phyloP scores from a whole-genome alignment of 140 eudicot genomes.

The Ambrosia hybrid region DNA sequence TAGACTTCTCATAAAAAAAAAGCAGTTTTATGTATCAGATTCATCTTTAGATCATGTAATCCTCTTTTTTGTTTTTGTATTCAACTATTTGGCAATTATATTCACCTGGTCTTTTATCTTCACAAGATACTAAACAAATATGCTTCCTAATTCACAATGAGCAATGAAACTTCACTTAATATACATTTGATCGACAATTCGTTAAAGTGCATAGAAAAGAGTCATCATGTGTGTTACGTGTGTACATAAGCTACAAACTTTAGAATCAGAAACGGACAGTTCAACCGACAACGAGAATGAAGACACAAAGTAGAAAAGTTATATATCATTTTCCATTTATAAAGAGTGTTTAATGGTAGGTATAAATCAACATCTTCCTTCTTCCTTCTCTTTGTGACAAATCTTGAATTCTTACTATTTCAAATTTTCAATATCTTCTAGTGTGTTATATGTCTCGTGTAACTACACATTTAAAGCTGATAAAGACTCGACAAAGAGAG shows the following conservation, averaged over 20 bases:
- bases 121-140: background rate
- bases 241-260: background rate
- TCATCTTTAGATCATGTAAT: slow-evolving; percentile 24
- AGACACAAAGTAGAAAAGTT: slow-evolving; percentile 2
- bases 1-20: slow-evolving; percentile 21
- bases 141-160: background rate
- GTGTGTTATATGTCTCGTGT: background rate
- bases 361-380: slow-evolving; percentile 13
- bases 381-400: background rate
- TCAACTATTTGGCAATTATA: slow-evolving; percentile 27
- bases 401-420: background rate
- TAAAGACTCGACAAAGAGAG: background rate
- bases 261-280: background rate
- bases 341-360: background rate
- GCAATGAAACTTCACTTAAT: background rate
- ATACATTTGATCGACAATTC: background rate
- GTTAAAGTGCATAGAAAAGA: background rate
- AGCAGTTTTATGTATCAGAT: slow-evolving; percentile 23
- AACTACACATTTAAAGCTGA: slow-evolving; percentile 6
- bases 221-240: background rate
- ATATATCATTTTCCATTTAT: slow-evolving; percentile 8
- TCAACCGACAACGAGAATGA: slow-evolving; percentile 12
- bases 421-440: background rate
- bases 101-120: slow-evolving; percentile 17
- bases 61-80: slow-evolving; percentile 29